These are phyloP conservation scores for Taxillus chinensis DNA, from an alignment of 164 flowering plant species.

Conservation along the genomic window DNA sequence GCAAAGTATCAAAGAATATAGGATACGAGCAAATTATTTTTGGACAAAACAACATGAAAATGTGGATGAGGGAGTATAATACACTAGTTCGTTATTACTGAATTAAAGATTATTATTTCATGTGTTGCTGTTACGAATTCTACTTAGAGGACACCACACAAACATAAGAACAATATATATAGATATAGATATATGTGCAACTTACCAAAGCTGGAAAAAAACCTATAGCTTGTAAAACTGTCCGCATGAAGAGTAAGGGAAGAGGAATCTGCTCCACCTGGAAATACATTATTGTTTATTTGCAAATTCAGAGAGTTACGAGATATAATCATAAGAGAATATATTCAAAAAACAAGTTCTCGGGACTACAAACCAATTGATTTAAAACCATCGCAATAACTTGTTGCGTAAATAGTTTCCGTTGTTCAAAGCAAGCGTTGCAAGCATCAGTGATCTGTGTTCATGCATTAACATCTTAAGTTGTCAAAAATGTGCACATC, in stretches of 20 bases:
- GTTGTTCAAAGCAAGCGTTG: conserved; percentile 90
- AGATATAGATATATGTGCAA: no score
- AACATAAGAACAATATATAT: no score
- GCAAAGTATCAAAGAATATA: no score
- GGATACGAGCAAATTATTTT: no score
- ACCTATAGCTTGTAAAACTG: conserved; percentile 89
- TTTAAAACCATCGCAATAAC: conserved; percentile 92
- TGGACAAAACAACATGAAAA: no score
- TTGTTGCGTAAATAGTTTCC: conserved; percentile 80
- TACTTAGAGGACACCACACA: no score
- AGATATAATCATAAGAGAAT: neutral
- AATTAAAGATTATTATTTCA: no score
- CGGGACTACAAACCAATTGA: conserved; percentile 55
- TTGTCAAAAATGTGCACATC: no score
- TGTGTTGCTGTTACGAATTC: no score
- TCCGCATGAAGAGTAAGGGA: conserved; percentile 91
- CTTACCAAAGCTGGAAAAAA: conserved; percentile 92
- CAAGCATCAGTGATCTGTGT: conserved; percentile 97
- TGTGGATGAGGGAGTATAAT: no score
- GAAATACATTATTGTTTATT: conserved; percentile 9
- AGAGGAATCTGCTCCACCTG: conserved; percentile 99
- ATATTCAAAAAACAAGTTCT: neutral
- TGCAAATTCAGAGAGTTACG: neutral
- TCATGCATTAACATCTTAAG: conserved; percentile 1
- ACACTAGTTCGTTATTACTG: no score